A percentile compares a stretch with the other conserved stretches of the same genome.
These are phyloP conservation scores for Cyclotella choctawhatcheeana DNA, from an alignment of 108 stramenopile species.

Conservation along the genomic window DNA sequence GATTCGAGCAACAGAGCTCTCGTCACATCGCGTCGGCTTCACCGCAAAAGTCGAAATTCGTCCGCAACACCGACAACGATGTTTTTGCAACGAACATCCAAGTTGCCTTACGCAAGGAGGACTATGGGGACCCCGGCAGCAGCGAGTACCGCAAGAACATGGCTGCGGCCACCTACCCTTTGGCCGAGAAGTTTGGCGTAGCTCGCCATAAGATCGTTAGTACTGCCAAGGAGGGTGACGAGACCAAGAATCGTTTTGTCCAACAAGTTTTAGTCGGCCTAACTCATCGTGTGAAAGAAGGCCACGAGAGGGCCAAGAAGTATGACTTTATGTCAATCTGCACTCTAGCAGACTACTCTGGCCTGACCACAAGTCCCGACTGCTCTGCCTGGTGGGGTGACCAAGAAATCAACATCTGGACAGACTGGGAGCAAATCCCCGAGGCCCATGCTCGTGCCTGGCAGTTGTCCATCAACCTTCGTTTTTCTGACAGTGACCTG, in stretches of 20 bases:
- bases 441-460: not conserved
- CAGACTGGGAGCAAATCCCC: not conserved
- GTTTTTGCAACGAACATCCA: not conserved
- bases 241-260: not conserved
- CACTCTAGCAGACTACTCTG: not conserved
- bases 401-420: not conserved
- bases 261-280: not conserved
- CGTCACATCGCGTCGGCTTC: not conserved
- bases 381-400: not conserved
- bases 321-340: not conserved
- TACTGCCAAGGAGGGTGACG: not conserved
- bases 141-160: slow-evolving; percentile 3
- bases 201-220: not conserved
- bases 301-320: not conserved
- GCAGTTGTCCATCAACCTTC: not conserved
- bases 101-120: not conserved
- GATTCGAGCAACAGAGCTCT: not conserved
- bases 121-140: not conserved
- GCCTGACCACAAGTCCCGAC: not conserved
- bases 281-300: not conserved
- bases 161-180: not conserved
- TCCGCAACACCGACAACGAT: not conserved
- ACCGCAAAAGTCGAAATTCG: not conserved
- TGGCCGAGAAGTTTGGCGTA: slow-evolving; percentile 9
- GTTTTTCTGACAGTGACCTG: not conserved